Base-by-base conservation (phyloP, 257 asterid genomes). In the Nicotiana otophora region DNA sequence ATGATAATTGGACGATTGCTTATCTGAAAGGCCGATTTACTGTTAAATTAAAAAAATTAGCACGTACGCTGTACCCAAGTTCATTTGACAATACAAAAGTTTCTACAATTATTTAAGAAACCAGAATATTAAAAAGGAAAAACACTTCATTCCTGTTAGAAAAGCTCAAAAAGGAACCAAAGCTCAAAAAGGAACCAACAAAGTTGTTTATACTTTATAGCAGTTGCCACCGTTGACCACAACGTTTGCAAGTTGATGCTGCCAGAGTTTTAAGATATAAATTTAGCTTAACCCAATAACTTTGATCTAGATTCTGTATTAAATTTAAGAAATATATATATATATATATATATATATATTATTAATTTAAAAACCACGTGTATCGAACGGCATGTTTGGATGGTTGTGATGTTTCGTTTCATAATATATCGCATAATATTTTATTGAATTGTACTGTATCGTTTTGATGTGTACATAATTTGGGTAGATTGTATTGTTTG, bases 141-240 rank as follows among this genome's bases (percentile, higher is more conserved):
- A 72, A 11, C 19, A 72, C 7, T 11, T 0, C 1, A 64, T 28
- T 6, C 39, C 15, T 11, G 34, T 31, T 31, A 33, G 14, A 67
- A 70, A 42, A 14, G 19, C 17, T 26, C 17, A 10, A 62, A 63
- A 26, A 23, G 23, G 63, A 14, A 74, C 80, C 61, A 74, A 14
- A 14, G 19, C 17, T 26, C 19, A 10, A 63, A 63, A 26, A 16
- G 23, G 63, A 15, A 75, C 80, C 62, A 75, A 14, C 58, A 46
- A 48, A 16, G 16, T 1, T 8, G 36, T 70, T 17, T 54, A 11
- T 70, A 46, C 31, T 30, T 31, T 28, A 28, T 28, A 28, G 3
- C 58, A 72, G 62, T 74, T 74, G 80, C 80, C 80, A 14, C 80
- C 26, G 3, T 26, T 48, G 62, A 74, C 80, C 80, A 26, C 62